phyloP scores from a whole-genome alignment of 176 grass and related monocot species.

The Puya raimondii region DNA sequence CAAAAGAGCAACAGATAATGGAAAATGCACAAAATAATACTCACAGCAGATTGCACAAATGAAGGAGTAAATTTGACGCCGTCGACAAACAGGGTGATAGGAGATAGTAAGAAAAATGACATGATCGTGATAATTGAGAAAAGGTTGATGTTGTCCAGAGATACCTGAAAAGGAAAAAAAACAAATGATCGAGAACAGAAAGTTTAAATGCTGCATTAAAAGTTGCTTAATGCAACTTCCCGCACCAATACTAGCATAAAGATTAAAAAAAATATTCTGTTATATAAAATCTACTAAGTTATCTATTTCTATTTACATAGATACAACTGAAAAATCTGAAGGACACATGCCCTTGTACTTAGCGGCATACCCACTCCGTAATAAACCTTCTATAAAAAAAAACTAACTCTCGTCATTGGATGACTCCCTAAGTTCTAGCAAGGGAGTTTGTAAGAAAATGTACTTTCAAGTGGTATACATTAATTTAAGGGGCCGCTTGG shows the following conservation, averaged over 20 bases:
- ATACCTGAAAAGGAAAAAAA: constrained; percentile 32
- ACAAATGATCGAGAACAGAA: neutral
- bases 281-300: no score
- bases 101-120: constrained; percentile 89
- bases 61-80: constrained; percentile 74
- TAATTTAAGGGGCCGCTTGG: no score
- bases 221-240: neutral
- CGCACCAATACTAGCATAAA: neutral
- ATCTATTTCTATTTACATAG: no score
- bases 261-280: neutral
- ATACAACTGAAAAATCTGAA: no score
- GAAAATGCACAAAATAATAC: constrained; percentile 28
- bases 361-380: no score
- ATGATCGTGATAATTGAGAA: constrained; percentile 95
- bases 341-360: no score
- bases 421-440: no score
- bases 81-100: constrained; percentile 65
- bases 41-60: constrained; percentile 70
- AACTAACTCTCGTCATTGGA: no score
- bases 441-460: no score
- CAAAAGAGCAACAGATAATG: neutral
- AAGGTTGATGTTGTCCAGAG: constrained; percentile 75
- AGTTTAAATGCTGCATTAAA: neutral
- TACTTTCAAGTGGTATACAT: no score
- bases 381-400: no score